Evolutionary conservation across 306 rosid species (phyloP), one percentile per base, ranked within the genome.

Genomic region (Prunus armeniaca): DNA sequence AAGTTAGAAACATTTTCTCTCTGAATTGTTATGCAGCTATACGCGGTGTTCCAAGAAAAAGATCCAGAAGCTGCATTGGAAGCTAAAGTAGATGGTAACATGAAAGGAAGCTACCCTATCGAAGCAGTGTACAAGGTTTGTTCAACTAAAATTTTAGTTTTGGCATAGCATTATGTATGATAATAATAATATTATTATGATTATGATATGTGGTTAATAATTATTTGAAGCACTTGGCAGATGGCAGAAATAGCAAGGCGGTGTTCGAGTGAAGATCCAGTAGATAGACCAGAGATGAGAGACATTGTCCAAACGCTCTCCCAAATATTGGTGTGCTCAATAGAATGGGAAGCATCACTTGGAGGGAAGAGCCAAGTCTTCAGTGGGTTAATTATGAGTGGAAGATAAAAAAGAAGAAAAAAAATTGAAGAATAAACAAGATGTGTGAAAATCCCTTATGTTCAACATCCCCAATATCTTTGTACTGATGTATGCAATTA

Each of bases 281-380:
- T 69, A 41, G 75, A 84, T 30, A 84, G 96, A 49, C 89, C 91
- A 6, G 89, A 84, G 65, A 90, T 84, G 92, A 72, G 75, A 28
- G 87, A 84, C 27, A 76, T 85, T 0, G 86, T 84, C 22, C 85
- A 22, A 5, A 58, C 73, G 55, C 58, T 90, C 51, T 83, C 91
- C 30, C 76, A 85, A 18, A 66, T 90, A 30, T 64, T 78, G 55
- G 73, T 71, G 67, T 77, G 81, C 20, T 90, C 89, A 5, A 49
- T 76, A 43, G 88, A 86, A 65, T 86, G 92, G 96, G 96, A 88
- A 81, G 91, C 91, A 56, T 88, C 90, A 52, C 82, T 90, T 0
- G 88, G 86, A 24, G 87, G 89, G 72, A 81, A 83, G 66, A 84
- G 86, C 79, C 83, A 84, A 20, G 83, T 88, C 76, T 84, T 90